phyloP scores from a whole-genome alignment of 495 filamentous ascomycete genomes.

The Penicillium ucsense region DNA sequence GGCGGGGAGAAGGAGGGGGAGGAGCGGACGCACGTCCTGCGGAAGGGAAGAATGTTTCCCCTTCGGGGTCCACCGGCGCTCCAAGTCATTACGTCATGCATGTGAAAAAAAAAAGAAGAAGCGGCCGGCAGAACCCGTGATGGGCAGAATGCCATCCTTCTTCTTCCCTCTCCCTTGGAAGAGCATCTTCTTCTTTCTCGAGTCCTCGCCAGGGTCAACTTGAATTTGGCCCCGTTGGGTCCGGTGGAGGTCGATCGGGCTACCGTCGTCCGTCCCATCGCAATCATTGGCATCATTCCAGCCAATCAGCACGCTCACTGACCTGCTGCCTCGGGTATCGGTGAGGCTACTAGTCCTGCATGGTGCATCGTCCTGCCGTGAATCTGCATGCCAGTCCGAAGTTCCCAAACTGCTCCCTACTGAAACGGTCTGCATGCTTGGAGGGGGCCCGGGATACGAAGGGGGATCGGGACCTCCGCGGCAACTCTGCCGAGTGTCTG shows the following conservation, averaged over 20 bases:
- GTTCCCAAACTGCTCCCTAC: too few species aligned
- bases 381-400: too few species aligned
- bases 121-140: neutral
- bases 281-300: neutral
- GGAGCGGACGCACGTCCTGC: neutral
- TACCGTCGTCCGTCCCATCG: neutral
- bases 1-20: neutral
- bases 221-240: neutral
- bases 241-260: neutral
- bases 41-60: constrained; percentile 1
- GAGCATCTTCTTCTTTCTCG: too few species aligned
- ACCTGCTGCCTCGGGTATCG: neutral
- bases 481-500: too few species aligned
- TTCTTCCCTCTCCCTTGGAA: too few species aligned
- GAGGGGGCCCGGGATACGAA: too few species aligned
- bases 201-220: neutral
- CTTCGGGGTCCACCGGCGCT: neutral
- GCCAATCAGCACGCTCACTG: neutral
- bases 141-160: too few species aligned
- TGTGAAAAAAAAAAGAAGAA: neutral
- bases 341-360: neutral
- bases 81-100: constrained; percentile 2
- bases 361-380: too few species aligned
- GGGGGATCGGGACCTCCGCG: too few species aligned
- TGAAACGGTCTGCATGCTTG: too few species aligned